These are phyloP conservation scores for Ustilago vetiveriae DNA, from an alignment of 1,284 basidiomycete genomes.

Conservation along the genomic window DNA sequence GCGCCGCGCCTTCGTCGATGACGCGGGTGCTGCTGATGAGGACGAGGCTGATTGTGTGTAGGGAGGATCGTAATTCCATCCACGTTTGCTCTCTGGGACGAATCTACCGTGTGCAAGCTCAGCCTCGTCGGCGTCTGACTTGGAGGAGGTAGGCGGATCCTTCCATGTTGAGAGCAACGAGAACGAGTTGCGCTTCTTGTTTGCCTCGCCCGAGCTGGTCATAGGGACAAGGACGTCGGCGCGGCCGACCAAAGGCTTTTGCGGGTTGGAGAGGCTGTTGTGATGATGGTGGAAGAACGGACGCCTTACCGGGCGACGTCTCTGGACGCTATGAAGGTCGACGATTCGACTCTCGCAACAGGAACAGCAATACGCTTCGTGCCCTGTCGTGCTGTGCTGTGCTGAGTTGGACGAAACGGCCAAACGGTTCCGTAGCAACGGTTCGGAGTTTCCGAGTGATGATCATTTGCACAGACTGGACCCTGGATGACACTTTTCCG, in stretches of 20 bases:
- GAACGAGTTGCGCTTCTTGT: constrained; percentile 37
- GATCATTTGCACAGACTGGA: not conserved
- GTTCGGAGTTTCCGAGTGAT: constrained; percentile 2
- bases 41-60: not conserved
- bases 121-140: constrained; percentile 3
- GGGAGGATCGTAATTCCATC: constrained; percentile 29
- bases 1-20: not conserved
- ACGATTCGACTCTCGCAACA: not conserved
- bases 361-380: not conserved
- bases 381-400: too few relatives aligned
- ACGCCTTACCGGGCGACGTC: too few relatives aligned
- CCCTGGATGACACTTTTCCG: constrained; percentile 5
- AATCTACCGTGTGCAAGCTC: constrained; percentile 22
- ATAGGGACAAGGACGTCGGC: not conserved
- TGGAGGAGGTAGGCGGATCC: not conserved
- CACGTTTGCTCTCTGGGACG: constrained; percentile 40
- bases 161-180: constrained; percentile 14
- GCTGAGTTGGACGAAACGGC: too few relatives aligned
- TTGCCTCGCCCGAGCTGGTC: constrained; percentile 15
- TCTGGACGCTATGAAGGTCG: too few relatives aligned
- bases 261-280: too few relatives aligned
- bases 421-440: not conserved
- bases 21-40: not conserved
- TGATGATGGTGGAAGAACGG: too few relatives aligned
- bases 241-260: not conserved